These are phyloP conservation scores for Fistulinella cinereoalba DNA, from an alignment of 1,284 basidiomycete genomes.

Conservation along the genomic window DNA sequence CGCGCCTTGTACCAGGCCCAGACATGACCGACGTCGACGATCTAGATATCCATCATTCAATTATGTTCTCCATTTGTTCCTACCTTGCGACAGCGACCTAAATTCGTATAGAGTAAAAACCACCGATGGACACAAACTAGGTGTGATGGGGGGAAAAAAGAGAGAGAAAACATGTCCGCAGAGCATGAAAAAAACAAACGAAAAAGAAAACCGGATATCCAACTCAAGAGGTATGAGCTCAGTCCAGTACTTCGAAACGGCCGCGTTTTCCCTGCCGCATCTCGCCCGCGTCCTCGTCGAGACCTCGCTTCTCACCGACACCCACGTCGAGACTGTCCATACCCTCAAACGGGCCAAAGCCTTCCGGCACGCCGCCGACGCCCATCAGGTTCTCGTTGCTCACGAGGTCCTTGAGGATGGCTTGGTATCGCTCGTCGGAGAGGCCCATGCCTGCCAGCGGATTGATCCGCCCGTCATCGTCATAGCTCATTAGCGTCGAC, in stretches of 20 bases:
- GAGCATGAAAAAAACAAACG: background rate
- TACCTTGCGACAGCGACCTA: constrained; percentile 6
- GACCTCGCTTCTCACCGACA: constrained; percentile 9
- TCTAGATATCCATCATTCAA: background rate
- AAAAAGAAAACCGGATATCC: no score
- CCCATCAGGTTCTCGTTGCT: constrained; percentile 53
- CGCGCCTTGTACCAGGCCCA: constrained; percentile 54
- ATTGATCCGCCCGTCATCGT: constrained; percentile 59
- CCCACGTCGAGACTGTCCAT: constrained; percentile 18
- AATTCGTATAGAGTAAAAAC: constrained; percentile 21
- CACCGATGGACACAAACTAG: background rate
- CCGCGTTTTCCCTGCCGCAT: constrained; percentile 60
- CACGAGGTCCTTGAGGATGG: constrained; percentile 65
- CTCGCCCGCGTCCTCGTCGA: constrained; percentile 28
- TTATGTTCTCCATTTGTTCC: background rate
- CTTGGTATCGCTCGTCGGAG: constrained; percentile 71
- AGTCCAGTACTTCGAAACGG: constrained; percentile 70
- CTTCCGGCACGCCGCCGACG: constrained; percentile 34
- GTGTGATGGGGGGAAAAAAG: background rate
- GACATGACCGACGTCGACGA: background rate
- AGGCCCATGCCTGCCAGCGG: constrained; percentile 73
- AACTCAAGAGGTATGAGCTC: constrained; percentile 12
- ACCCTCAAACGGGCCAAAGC: constrained; percentile 25
- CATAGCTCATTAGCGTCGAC: constrained; percentile 29
- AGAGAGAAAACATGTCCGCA: background rate